A percentile compares a stretch with the other conserved stretches of the same genome.
Evolutionary conservation across 1,139 yeast species (phyloP).

Genomic region (Yamadazyma sp.): DNA sequence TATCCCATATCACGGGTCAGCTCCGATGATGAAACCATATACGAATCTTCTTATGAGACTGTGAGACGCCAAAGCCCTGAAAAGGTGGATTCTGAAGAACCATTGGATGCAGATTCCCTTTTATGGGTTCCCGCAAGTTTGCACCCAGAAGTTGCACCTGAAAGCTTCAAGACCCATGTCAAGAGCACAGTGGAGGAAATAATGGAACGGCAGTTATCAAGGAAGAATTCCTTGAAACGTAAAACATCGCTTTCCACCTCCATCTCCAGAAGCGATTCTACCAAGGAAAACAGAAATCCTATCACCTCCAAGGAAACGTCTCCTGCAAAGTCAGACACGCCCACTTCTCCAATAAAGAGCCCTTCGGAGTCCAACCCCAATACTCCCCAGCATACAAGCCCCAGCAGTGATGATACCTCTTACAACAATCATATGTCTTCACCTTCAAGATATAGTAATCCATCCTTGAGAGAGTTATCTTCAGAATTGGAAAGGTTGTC

Average conservation of each 20-base stretch:
- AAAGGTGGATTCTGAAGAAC: slow-evolving; percentile 17
- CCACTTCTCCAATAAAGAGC: slow-evolving; percentile 8
- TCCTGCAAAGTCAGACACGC: slow-evolving; percentile 4
- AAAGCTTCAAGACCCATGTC: slow-evolving; percentile 80
- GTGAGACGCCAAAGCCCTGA: not conserved
- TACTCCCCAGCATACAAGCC: slow-evolving; percentile 6
- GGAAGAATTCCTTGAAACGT: slow-evolving; percentile 28
- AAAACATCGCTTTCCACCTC: slow-evolving; percentile 31
- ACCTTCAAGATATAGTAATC: slow-evolving; percentile 34
- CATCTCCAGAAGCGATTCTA: slow-evolving; percentile 17
- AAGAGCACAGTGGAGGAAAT: slow-evolving; percentile 78
- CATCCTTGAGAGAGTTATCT: slow-evolving; percentile 67
- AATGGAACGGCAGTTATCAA: slow-evolving; percentile 42
- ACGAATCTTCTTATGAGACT: not conserved
- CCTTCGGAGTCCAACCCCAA: slow-evolving; percentile 10
- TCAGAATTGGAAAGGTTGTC: slow-evolving; percentile 65
- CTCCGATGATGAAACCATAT: not conserved
- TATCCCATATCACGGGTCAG: not conserved
- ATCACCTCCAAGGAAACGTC: slow-evolving; percentile 6
- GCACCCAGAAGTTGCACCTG: slow-evolving; percentile 94
- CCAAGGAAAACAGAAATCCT: slow-evolving; percentile 7
- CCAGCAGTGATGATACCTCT: not conserved
- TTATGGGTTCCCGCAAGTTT: slow-evolving; percentile 95
- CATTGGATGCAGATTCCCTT: slow-evolving; percentile 32
- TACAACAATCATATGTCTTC: not conserved